Evolutionary conservation across 345 rosid species (phyloP), one percentile per base, ranked within the genome.

Genomic region (Brassica juncea): DNA sequence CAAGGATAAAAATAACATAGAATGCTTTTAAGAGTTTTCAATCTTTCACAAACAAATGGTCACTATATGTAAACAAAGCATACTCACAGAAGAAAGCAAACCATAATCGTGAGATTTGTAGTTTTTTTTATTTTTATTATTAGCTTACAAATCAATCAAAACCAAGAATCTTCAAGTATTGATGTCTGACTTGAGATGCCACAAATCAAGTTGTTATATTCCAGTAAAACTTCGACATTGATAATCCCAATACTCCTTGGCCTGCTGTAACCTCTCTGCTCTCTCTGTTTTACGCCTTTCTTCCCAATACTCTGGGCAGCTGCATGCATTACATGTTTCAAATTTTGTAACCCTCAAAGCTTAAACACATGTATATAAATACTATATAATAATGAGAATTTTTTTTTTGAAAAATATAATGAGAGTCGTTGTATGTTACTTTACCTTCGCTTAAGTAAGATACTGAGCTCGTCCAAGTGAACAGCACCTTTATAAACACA

Each of bases 231-330:
- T 85, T 25, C 89, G 86, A 66, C 94, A 89, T 77, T 89, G 92
- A 19, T 61, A 72, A 69, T 95, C 98, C 98, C 99, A 93, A 55
- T 93, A 92, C 74, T 95, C 89, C 84, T 90, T 93, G 19, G 88
- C 89, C 72, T 87, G 94, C 42, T 73, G 85, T 66, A 93, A 11
- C 86, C 99, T 86, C 76, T 91, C 92, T 4, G 52, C 82, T 81
- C 96, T 87, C 81, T 95, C 98, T 2, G 86, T 83, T 65, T 76
- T 77, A 44, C 88, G 89, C 62, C 97, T 83, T 61, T 91, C 81
- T 75, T 84, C 86, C 98, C 98, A 95, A 79, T 91, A 86, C 15
- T 87, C 91, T 3, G 8, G 78, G 82, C 94, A 95, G 73, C 99
- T 95, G 88, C 19, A 71, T 63, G 6, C 25, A 23, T 23, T 15